Percentiles rank a stretch among this genome's conserved stretches.
phyloP scores from a whole-genome alignment of 2,329 filamentous ascomycete genomes.

The Chrysosporium keratinophilum region DNA sequence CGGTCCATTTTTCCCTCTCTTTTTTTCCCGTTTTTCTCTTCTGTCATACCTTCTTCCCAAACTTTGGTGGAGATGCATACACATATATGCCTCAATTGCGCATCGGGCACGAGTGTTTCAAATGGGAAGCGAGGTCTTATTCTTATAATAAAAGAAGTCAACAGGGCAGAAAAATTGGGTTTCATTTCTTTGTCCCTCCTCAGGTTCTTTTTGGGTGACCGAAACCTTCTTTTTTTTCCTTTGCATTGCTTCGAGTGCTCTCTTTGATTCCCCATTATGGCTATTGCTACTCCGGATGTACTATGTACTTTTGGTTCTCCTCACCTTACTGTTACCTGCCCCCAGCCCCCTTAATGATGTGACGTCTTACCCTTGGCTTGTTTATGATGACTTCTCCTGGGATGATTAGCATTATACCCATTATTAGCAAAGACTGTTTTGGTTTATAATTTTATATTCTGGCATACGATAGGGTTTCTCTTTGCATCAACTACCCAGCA shows the following conservation, averaged over 20 bases:
- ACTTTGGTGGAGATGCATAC: constrained; percentile 2
- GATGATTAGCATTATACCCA: constrained; percentile 12
- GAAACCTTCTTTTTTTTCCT: background rate
- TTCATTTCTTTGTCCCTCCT: constrained; percentile 4
- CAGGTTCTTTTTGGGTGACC: background rate
- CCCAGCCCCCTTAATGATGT: background rate
- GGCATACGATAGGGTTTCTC: background rate
- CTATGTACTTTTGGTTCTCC: background rate
- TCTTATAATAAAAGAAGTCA: background rate
- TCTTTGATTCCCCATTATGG: background rate
- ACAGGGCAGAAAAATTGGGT: constrained; percentile 7
- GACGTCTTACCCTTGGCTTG: background rate
- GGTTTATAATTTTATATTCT: background rate
- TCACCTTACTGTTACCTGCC: background rate
- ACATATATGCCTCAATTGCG: constrained; percentile 5
- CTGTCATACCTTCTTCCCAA: constrained; percentile 9
- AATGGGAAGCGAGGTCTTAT: background rate
- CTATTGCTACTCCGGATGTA: background rate
- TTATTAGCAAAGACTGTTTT: constrained; percentile 9
- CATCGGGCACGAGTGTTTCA: constrained; percentile 1
- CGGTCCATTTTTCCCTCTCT: background rate
- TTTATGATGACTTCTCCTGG: background rate
- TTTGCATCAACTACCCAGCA: background rate
- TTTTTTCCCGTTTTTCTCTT: constrained; percentile 3
- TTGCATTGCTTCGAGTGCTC: background rate